Conservation (phyloP, 345 rosid genomes). For the Eucalyptus sp. region DNA sequence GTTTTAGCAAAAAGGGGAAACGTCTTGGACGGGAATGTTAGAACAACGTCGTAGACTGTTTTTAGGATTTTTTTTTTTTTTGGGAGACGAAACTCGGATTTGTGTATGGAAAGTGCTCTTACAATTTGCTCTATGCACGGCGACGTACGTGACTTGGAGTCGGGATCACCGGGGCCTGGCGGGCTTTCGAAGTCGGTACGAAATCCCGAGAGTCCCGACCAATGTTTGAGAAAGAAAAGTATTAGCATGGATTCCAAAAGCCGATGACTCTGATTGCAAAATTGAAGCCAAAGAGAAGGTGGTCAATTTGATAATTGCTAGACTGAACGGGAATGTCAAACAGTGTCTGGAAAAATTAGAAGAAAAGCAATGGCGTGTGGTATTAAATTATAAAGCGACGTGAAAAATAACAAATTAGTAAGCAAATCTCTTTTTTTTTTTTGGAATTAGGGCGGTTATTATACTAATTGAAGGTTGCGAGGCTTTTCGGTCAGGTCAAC, state of each 20-base stretch:
- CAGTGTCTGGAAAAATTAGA: rapidly evolving
- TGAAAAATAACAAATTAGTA: neutral
- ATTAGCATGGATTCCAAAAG: rapidly evolving
- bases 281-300: neutral
- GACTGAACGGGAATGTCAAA: neutral
- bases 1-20: neutral
- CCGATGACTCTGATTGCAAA: neutral
- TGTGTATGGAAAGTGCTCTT: too few relatives aligned
- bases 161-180: neutral
- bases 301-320: neutral
- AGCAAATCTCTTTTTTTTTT: too few relatives aligned
- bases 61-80: too few relatives aligned
- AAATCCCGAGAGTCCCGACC: neutral
- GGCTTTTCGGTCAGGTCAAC: neutral
- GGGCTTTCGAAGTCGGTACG: neutral
- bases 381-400: neutral
- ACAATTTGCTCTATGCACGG: neutral
- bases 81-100: too few relatives aligned
- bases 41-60: neutral
- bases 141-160: neutral
- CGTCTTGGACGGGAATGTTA: neutral
- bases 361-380: neutral
- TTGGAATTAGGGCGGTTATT: neutral
- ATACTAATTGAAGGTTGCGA: neutral
- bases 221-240: neutral